Evolutionary conservation across 805 yeast species (phyloP).

Genomic region (Wickerhamomyces rabaulensis): DNA sequence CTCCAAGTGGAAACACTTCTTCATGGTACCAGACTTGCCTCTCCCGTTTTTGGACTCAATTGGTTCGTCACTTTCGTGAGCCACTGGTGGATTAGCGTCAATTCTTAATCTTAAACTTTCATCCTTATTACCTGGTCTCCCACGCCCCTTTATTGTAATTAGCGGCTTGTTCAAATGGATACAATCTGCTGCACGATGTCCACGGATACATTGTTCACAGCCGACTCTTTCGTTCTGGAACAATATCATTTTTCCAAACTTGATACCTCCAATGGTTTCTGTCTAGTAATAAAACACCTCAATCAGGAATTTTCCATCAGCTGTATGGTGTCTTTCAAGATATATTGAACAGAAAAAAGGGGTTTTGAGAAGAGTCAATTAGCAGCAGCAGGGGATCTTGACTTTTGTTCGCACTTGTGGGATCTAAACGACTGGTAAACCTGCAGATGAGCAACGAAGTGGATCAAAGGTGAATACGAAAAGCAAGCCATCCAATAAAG

Average conservation of each 20-base stretch:
- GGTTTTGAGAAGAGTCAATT: background rate
- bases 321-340: background rate
- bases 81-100: constrained; percentile 7
- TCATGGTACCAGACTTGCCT: constrained; percentile 4
- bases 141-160: constrained; percentile 84
- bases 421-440: background rate
- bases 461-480: too few species aligned
- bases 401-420: background rate
- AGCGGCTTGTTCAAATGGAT: constrained; percentile 75
- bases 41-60: constrained; percentile 13
- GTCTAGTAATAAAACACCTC: too few species aligned
- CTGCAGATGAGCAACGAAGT: background rate
- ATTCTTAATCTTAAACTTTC: constrained; percentile 14
- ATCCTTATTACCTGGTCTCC: constrained; percentile 59
- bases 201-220: constrained; percentile 83
- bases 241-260: constrained; percentile 63
- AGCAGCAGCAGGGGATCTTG: background rate
- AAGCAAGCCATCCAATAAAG: too few species aligned
- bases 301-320: background rate
- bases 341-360: background rate
- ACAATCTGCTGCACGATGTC: constrained; percentile 87
- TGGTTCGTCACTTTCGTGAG: constrained; percentile 8
- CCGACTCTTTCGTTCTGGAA: constrained; percentile 78
- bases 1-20: constrained; percentile 14
- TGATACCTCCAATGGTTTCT: too few species aligned